A percentile compares a stretch with the other conserved stretches of the same genome.
Evolutionary conservation across 1,139 yeast genomes (phyloP).

Genomic region (Nakaseomyces sp.): DNA sequence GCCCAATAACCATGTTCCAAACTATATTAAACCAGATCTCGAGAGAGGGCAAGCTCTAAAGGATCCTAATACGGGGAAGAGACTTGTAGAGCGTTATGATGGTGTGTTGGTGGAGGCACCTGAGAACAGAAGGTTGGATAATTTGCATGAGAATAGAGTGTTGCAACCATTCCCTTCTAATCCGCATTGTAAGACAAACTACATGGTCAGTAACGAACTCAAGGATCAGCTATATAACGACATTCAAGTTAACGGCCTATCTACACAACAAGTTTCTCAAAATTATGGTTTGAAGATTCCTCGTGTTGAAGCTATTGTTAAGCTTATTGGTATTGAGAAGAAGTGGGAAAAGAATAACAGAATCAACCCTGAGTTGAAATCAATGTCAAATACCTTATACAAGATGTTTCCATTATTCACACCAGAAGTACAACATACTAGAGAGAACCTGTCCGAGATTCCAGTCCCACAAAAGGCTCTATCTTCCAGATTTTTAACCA

Average conservation of each 20-base stretch:
- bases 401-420: slow-evolving; percentile 73
- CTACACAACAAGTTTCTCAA: slow-evolving; percentile 69
- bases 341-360: slow-evolving; percentile 44
- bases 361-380: slow-evolving; percentile 43
- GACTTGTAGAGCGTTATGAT: slow-evolving; percentile 22
- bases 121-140: slow-evolving; percentile 16
- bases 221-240: slow-evolving; percentile 54
- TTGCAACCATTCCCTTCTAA: slow-evolving; percentile 78
- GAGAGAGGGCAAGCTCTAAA: slow-evolving; percentile 38
- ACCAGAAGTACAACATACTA: slow-evolving; percentile 31
- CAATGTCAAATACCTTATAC: slow-evolving; percentile 55
- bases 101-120: slow-evolving; percentile 18
- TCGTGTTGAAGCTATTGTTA: slow-evolving; percentile 76
- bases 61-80: slow-evolving; percentile 34
- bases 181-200: slow-evolving; percentile 58
- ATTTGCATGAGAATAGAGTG: slow-evolving; percentile 31
- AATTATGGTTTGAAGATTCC: slow-evolving; percentile 74
- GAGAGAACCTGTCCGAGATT: slow-evolving; percentile 83
- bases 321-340: slow-evolving; percentile 56
- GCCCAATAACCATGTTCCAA: slow-evolving; percentile 64
- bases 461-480: slow-evolving; percentile 82
- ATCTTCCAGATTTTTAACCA: slow-evolving; percentile 74
- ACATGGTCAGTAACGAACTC: slow-evolving; percentile 48
- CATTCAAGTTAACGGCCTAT: slow-evolving; percentile 42
- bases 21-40: slow-evolving; percentile 56